Base-by-base conservation (phyloP, 345 rosid genomes). In the Ricinus communis region DNA sequence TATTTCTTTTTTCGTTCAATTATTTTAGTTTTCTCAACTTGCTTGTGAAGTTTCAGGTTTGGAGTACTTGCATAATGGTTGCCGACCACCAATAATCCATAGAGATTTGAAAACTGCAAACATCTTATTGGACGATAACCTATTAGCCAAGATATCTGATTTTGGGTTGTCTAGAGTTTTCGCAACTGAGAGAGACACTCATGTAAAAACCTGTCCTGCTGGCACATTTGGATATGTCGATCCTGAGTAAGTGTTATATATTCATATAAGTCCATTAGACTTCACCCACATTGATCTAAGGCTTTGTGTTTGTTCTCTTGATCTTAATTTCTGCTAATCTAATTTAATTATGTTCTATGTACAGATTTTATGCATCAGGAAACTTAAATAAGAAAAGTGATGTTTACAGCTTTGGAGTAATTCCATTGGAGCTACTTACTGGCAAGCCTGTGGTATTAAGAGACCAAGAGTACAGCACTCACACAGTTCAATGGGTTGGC, bases 81-180 rank as follows among this genome's bases (percentile, higher is more conserved):
- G 73, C 56, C 58, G 40, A 21, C 73, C 66, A 4, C 49, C 66
- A 6, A 70, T 70, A 45, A 13, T 70, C 2, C 74, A 70, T 13
- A 70, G 74, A 31, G 74, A 70, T 31, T 36, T 70, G 5, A 70
- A 70, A 52, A 70, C 30, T 22, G 8, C 74, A 2, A 70, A 60
- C 66, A 70, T 70, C 4, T 61, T 70, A 16, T 21, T 70, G 25
- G 41, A 46, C 40, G 66, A 70, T 1, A 58, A 49, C 8, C 31
- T 70, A 15, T 33, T 59, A 8, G 66, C 66, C 1, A 70, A 60
- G 46, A 47, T 70, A 9, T 28, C 66, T 25, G 74, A 70, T 60
- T 70, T 70, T 47, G 74, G 74, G 10, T 15, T 70, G 2, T 70
- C 66, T 2, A 70, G 38, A 33, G 30, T 24, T 45, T 70, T 60